phyloP scores from a whole-genome alignment of 2,329 filamentous ascomycete genomes.

The Annulohypoxylon truncatum region DNA sequence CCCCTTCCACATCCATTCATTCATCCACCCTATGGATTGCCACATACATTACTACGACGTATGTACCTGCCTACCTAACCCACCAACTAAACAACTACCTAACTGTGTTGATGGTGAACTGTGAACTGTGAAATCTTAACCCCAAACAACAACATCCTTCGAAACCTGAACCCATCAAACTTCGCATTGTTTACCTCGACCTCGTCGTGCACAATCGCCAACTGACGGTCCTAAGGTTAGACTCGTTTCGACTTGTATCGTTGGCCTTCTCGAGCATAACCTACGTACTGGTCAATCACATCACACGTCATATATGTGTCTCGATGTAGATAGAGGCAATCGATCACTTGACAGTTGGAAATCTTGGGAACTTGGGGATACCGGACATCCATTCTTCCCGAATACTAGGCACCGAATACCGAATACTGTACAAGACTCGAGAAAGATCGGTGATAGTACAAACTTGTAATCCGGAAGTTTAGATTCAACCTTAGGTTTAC shows the following conservation, averaged over 20 bases:
- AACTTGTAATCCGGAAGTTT: constrained; percentile 10
- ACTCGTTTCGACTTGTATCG: not conserved
- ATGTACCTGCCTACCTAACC: constrained; percentile 23
- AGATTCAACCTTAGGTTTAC: constrained; percentile 27
- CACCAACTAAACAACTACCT: constrained; percentile 18
- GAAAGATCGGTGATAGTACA: not conserved
- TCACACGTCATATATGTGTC: constrained; percentile 33
- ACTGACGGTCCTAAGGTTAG: not conserved
- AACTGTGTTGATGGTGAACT: constrained; percentile 10
- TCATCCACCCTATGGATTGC: constrained; percentile 12
- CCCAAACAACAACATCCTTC: constrained; percentile 6
- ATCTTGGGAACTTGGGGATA: constrained; percentile 3
- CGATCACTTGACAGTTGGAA: constrained; percentile 23
- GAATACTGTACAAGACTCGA: not conserved
- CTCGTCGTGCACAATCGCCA: constrained; percentile 10
- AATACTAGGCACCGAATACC: not conserved
- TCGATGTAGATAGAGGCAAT: constrained; percentile 27
- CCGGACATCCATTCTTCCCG: not conserved
- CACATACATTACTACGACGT: constrained; percentile 22
- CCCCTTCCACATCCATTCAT: constrained; percentile 15
- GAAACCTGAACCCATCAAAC: constrained; percentile 16
- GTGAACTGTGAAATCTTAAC: not conserved
- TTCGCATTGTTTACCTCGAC: constrained; percentile 23
- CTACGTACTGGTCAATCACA: not conserved
- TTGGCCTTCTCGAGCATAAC: constrained; percentile 8